These are phyloP conservation scores for Moesziomyces antarcticus DNA, from an alignment of 1,284 basidiomycete genomes.

Conservation along the genomic window DNA sequence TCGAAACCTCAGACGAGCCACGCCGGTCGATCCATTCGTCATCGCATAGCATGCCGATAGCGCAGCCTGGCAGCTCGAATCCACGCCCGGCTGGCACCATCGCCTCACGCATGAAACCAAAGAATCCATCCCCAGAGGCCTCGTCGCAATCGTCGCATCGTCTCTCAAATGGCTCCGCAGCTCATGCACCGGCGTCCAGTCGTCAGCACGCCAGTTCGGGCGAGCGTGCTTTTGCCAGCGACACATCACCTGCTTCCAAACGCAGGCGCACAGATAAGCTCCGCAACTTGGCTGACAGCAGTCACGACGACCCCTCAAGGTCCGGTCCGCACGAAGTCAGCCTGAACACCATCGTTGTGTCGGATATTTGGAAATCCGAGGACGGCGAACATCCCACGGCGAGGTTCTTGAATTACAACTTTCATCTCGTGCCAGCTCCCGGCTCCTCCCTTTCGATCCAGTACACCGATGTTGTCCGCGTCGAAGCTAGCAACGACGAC, in stretches of 20 bases:
- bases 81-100: slow-evolving; percentile 1
- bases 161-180: slow-evolving; percentile 1
- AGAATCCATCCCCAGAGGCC: neutral
- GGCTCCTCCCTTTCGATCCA: slow-evolving; percentile 6
- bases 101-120: slow-evolving; percentile 18
- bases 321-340: slow-evolving; percentile 1
- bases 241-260: slow-evolving; percentile 2
- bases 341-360: slow-evolving; percentile 22
- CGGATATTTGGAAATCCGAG: slow-evolving; percentile 30
- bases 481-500: slow-evolving; percentile 1
- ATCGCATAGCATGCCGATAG: no score
- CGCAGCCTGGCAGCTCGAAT: no score
- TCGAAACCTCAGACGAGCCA: slow-evolving; percentile 11
- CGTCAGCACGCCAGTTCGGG: neutral
- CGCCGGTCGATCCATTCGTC: neutral
- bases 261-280: slow-evolving; percentile 13
- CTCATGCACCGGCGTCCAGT: neutral
- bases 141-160: neutral
- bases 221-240: neutral
- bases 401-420: neutral
- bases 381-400: neutral
- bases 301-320: neutral
- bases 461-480: slow-evolving; percentile 19
- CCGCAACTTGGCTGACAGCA: neutral
- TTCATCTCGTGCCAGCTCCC: neutral